A percentile compares a stretch with the other conserved stretches of the same genome.
phyloP scores from a whole-genome alignment of 1,139 yeast genomes.

The Casaregolazyma lundiana region DNA sequence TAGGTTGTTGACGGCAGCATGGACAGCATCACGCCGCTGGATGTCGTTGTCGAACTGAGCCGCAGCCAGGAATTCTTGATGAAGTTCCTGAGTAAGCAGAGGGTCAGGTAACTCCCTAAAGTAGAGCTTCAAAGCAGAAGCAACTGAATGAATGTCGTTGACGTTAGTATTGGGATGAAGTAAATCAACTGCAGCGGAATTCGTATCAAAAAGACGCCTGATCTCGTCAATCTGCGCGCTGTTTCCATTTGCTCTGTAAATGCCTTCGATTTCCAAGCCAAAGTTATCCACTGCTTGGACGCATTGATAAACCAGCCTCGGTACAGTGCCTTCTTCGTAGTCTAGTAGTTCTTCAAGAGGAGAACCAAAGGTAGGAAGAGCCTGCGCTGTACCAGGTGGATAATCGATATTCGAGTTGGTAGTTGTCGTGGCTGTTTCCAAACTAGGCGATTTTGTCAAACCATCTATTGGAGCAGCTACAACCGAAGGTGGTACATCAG shows the following conservation, averaged over 20 bases:
- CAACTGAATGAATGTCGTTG: slow-evolving; percentile 51
- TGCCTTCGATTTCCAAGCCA: slow-evolving; percentile 83
- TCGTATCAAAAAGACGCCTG: slow-evolving; percentile 66
- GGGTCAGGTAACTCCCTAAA: slow-evolving; percentile 81
- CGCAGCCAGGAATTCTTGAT: slow-evolving; percentile 77
- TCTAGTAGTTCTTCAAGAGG: slow-evolving; percentile 71
- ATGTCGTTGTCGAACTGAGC: slow-evolving; percentile 60
- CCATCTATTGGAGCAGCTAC: background rate
- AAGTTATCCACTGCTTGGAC: slow-evolving; percentile 77
- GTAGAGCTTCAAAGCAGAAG: slow-evolving; percentile 70
- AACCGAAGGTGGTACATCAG: too few relatives aligned
- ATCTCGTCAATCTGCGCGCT: slow-evolving; percentile 67
- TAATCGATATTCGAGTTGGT: slow-evolving; percentile 3
- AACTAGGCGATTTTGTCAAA: slow-evolving; percentile 1
- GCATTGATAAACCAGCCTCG: slow-evolving; percentile 85
- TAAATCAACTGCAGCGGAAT: slow-evolving; percentile 63
- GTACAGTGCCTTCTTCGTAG: slow-evolving; percentile 86
- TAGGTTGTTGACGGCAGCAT: slow-evolving; percentile 77
- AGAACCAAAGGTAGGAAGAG: slow-evolving; percentile 62
- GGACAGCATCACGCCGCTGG: slow-evolving; percentile 67
- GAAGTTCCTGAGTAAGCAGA: slow-evolving; percentile 58
- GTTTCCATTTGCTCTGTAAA: slow-evolving; percentile 83
- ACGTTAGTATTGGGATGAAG: slow-evolving; percentile 46
- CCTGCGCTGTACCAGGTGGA: slow-evolving; percentile 25
- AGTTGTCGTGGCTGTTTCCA: background rate